phyloP scores from a whole-genome alignment of 306 rosid genomes.

The Quercus berberidifolia region DNA sequence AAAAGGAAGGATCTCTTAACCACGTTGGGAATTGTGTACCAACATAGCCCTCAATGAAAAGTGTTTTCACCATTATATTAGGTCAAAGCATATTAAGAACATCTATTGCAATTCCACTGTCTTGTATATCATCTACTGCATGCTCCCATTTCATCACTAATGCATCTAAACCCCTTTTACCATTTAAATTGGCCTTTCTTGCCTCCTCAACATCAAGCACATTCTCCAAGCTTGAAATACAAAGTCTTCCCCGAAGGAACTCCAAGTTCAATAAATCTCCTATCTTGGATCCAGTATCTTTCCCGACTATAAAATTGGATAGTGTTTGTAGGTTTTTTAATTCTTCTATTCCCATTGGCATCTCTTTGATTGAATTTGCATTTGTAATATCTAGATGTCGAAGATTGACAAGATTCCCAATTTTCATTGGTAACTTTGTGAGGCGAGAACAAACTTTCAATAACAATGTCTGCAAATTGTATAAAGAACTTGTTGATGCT shows the following conservation, averaged over 20 bases:
- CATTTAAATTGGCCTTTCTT: not conserved
- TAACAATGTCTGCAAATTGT: conserved; percentile 9
- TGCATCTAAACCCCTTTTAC: not conserved
- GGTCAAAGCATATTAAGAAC: no score
- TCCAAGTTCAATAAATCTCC: not conserved
- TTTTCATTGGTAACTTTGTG: not conserved
- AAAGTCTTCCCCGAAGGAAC: not conserved
- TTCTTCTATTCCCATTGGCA: not conserved
- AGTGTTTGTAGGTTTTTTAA: not conserved
- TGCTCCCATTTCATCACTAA: not conserved
- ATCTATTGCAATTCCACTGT: no score
- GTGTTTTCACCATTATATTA: not conserved
- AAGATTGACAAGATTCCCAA: not conserved
- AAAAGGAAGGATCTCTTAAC: not conserved
- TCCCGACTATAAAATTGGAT: no score
- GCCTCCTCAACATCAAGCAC: not conserved
- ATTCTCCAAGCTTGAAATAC: conserved; percentile 2
- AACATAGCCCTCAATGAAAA: not conserved
- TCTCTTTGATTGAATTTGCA: not conserved
- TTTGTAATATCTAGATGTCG: not conserved
- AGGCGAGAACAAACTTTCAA: not conserved
- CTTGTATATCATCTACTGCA: not conserved
- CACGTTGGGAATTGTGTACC: not conserved
- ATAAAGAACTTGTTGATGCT: not conserved
- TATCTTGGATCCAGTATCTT: no score